A percentile compares a stretch with the other conserved stretches of the same genome.
Evolutionary conservation across 2,329 filamentous ascomycete species (phyloP).

Genomic region (Xylariaceae sp.): DNA sequence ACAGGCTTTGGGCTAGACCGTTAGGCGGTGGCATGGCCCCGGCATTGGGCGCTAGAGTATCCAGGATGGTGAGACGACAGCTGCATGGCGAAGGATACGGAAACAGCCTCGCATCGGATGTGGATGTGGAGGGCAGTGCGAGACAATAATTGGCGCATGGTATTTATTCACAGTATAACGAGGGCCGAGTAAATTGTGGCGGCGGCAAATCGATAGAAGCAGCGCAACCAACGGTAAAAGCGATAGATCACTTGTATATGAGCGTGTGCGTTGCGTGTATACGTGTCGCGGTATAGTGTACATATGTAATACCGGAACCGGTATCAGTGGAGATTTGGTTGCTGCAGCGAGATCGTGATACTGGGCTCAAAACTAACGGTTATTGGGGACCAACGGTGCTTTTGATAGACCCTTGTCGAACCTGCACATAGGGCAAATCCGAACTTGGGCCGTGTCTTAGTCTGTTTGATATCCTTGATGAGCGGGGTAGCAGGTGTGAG

Average conservation of each 20-base stretch:
- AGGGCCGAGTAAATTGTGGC: too few relatives aligned
- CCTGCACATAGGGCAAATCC: constrained; percentile 34
- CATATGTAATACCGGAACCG: too few relatives aligned
- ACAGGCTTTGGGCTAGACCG: constrained; percentile 5
- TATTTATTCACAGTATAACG: neutral
- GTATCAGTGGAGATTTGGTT: too few relatives aligned
- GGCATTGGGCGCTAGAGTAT: constrained; percentile 28
- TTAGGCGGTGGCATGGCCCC: constrained; percentile 13
- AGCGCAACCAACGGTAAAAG: too few relatives aligned
- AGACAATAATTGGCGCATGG: neutral
- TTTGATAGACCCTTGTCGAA: constrained; percentile 25
- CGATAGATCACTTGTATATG: too few relatives aligned
- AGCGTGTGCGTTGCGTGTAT: too few relatives aligned
- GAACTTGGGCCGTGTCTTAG: constrained; percentile 16
- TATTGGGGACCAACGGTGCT: constrained; percentile 29
- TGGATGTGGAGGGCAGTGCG: constrained; percentile 10
- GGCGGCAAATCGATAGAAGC: too few relatives aligned
- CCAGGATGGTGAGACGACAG: constrained; percentile 30
- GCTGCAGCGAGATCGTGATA: constrained; percentile 15
- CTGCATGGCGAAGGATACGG: constrained; percentile 42
- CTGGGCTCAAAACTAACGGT: constrained; percentile 1
- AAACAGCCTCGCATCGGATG: constrained; percentile 28
- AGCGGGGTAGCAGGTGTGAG: too few relatives aligned
- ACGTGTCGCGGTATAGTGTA: too few relatives aligned
- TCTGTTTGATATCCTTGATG: neutral